Evolutionary conservation across 352 stramenopile genomes (phyloP), one percentile per base, ranked within the genome.

Genomic region (Pythium pyrilobum): DNA sequence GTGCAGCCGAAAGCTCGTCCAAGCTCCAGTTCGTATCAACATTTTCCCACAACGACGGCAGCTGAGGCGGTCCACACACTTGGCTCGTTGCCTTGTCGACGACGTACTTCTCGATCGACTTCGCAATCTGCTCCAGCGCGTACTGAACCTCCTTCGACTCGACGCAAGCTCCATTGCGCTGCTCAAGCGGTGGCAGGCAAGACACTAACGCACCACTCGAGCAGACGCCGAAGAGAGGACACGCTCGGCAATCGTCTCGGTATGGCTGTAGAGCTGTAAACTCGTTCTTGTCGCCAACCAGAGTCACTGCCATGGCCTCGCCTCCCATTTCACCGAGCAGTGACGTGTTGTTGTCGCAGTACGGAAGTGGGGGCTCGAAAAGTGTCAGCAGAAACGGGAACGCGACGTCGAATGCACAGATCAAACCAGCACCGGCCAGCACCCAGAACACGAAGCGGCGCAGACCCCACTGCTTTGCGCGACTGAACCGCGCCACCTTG

Each of bases 181-280:
- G 57, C 25, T 81, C 66, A 27, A 83, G 81, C 6, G 78, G 71
- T 2, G 64, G 43, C 23, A 74, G 34, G 15, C 78, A 89, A 5
- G 69, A 72, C 15, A 75, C 63, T 2, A 87, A 48, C 5, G 64
- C 52, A 10, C 78, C 76, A 47, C 77, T 69, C 1, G 71, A 55
- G 44, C 78, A 89, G 29, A 78, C 77, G 5, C 72, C 78, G 57
- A 77, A 86, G 43, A 86, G 32, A 0, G 78, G 78, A 34, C 78
- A 89, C 15, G 62, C 62, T n/a, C 73, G 78, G 29, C 78, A 89
- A 24, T 61, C 52, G 3, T 29, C 52, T 27, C 72, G 68, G 56
- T 81, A 87, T 4, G 64, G 70, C 36, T 86, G 69, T 24, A 89
- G 48, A 5, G 73, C 75, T 5, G 67, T 74, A 2, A 67, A 66